A percentile compares a stretch with the other conserved stretches of the same genome.
These are phyloP conservation scores for Nakazawaea pomicola DNA, from an alignment of 805 yeast species.

Conservation along the genomic window DNA sequence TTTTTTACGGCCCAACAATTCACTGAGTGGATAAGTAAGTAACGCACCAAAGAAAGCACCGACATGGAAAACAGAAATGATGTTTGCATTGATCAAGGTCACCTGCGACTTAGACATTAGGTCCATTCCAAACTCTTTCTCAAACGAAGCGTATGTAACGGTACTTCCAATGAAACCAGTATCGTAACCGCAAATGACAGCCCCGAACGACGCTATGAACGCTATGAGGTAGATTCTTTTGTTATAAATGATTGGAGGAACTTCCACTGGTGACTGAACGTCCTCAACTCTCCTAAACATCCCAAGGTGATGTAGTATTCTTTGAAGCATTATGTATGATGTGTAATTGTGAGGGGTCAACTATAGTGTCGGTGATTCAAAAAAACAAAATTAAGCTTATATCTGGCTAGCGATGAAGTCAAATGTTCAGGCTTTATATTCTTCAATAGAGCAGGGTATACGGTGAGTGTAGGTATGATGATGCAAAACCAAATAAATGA, in stretches of 20 bases:
- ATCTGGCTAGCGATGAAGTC: too few relatives aligned
- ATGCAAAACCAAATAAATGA: too few relatives aligned
- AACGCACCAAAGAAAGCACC: slow-evolving; percentile 47
- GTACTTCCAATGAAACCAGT: slow-evolving; percentile 55
- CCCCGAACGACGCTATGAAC: slow-evolving; percentile 41
- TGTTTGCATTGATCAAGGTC: slow-evolving; percentile 30
- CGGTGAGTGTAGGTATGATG: too few relatives aligned
- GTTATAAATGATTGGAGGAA: slow-evolving; percentile 42
- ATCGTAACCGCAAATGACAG: slow-evolving; percentile 50
- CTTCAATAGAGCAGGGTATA: too few relatives aligned
- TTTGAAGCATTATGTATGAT: not conserved
- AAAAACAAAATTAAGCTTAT: too few relatives aligned
- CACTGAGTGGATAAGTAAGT: slow-evolving; percentile 37
- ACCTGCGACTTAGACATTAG: slow-evolving; percentile 22
- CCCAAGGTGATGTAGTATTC: slow-evolving; percentile 6
- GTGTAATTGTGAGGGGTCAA: too few relatives aligned
- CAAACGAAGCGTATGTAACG: slow-evolving; percentile 39
- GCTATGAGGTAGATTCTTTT: slow-evolving; percentile 37
- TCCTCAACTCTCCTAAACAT: slow-evolving; percentile 11
- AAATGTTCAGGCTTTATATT: too few relatives aligned
- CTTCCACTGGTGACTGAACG: slow-evolving; percentile 8
- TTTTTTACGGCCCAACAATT: slow-evolving; percentile 32
- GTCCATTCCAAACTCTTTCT: slow-evolving; percentile 38
- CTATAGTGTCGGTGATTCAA: too few relatives aligned
- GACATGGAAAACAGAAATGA: slow-evolving; percentile 46